Conservation (phyloP, 2,329 filamentous ascomycete genomes). For the Plenodomus lindquistii region DNA sequence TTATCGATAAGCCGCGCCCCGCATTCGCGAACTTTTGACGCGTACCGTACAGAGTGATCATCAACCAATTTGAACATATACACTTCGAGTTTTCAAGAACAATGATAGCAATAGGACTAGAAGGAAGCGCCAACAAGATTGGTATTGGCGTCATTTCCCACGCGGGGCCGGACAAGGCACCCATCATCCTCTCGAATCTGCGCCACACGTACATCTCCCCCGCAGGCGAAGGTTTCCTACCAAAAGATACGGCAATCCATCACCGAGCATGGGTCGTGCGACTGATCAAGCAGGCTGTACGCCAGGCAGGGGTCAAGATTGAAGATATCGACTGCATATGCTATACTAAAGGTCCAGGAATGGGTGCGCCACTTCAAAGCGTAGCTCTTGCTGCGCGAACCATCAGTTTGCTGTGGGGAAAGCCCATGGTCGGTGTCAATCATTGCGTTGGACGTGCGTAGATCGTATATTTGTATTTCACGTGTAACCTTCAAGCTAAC, state of each 20-base stretch:
- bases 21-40: constrained; percentile 15
- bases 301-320: constrained; percentile 59
- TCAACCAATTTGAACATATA: constrained; percentile 1
- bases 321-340: constrained; percentile 86
- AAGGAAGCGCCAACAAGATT: constrained; percentile 97
- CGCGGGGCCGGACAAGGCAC: constrained; percentile 52
- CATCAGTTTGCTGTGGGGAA: constrained; percentile 80
- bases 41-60: constrained; percentile 7
- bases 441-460: constrained; percentile 84
- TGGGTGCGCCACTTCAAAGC: constrained; percentile 89
- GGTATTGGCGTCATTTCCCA: constrained; percentile 92
- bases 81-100: constrained; percentile 8
- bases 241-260: constrained; percentile 93
- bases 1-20: constrained; percentile 23
- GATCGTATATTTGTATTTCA: not conserved
- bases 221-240: constrained; percentile 90
- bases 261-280: constrained; percentile 83
- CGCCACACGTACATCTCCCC: constrained; percentile 92
- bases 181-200: constrained; percentile 81
- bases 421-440: constrained; percentile 91
- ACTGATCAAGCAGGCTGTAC: constrained; percentile 78
- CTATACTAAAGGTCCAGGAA: constrained; percentile 93
- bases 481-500: not conserved
- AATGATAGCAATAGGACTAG: constrained; percentile 73
- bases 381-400: constrained; percentile 86